These are phyloP conservation scores for Mrakia hoshinonis DNA, from an alignment of 768 basidiomycete genomes.

Conservation along the genomic window DNA sequence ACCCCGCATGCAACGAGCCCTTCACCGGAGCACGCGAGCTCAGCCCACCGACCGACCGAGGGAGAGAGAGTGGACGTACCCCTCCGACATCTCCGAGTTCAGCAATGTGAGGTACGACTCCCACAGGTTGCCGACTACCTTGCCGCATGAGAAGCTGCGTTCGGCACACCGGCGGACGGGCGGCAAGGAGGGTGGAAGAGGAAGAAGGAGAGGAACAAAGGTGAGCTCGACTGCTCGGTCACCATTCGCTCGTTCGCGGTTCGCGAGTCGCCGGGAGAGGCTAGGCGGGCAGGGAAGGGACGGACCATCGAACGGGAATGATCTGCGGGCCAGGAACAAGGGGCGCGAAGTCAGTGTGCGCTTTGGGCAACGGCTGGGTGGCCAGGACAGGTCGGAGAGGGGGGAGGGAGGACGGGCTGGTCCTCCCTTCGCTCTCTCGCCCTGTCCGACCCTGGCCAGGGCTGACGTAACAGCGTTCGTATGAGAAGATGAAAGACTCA, in stretches of 20 bases:
- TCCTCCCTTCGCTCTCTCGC: too few relatives aligned
- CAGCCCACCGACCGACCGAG: not conserved
- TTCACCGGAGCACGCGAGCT: not conserved
- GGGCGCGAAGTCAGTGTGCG: not conserved
- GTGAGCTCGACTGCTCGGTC: not conserved
- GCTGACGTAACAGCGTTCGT: too few relatives aligned
- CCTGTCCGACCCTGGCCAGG: too few relatives aligned
- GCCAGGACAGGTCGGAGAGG: too few relatives aligned
- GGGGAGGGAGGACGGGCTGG: too few relatives aligned
- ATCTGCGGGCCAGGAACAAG: constrained; percentile 3
- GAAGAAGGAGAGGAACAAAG: not conserved
- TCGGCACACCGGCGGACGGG: not conserved
- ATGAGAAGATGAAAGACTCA: too few relatives aligned
- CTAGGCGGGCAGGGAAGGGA: not conserved
- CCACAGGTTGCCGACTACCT: constrained; percentile 97
- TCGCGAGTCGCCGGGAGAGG: too few relatives aligned
- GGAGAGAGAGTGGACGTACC: constrained; percentile 49
- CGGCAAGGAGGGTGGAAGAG: not conserved
- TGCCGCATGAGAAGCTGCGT: constrained; percentile 81
- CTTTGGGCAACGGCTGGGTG: too few relatives aligned
- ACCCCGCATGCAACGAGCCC: too few relatives aligned
- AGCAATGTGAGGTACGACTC: constrained; percentile 73
- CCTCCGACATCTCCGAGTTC: constrained; percentile 72
- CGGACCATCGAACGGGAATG: constrained; percentile 29
- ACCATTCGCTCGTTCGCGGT: too few relatives aligned